Evolutionary conservation across 371 early-diverging fungal species (phyloP), one percentile per base, ranked within the genome.

Genomic region (Circinella umbellata): DNA sequence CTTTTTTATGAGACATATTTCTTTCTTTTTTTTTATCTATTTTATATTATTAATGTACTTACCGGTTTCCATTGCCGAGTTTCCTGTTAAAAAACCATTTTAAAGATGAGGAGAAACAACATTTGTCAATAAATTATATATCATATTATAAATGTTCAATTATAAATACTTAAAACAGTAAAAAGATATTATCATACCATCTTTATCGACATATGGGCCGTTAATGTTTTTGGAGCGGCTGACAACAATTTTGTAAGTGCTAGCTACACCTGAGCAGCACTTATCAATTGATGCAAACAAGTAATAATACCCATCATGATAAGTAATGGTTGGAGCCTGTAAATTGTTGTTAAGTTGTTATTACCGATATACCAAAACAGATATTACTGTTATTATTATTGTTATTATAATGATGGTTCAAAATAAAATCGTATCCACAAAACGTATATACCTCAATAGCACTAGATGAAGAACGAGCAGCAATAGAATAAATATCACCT

Each of bases 231-330:
- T 54, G n/a, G 63, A 54, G 18, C 69, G 69, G 35, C 60, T 63
- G 34, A 51, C 36, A 3, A 36, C 36, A 15, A 63, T 69, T 18
- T 63, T 62, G 47, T 69, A 69, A 17, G 69, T 69, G 64, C 69
- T 69, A 39, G 47, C 47, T 14, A 54, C 39, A n/a, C 69, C 69
- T 17, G 34, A 42, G 34, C 69, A 69, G 35, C 69, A 69, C 46
- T 53, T 53, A 55, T 63, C 69, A 18, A 69, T 69, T n/a, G 64
- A 63, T n/a, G 63, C 34, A 34, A 69, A 69, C 18, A 69, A 60
- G 34, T 69, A 69, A 36, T 69, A 69, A 37, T 69, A 69, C n/a
- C 69, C 69, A 37, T 57, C 47, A 14, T 55, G 55, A 27, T 69
- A 69, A n/a, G 63, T 39, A 34, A 69, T 69, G 47, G 4, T 51